Conservation (phyloP, 805 yeast genomes). For the Lipomyces sp. region DNA sequence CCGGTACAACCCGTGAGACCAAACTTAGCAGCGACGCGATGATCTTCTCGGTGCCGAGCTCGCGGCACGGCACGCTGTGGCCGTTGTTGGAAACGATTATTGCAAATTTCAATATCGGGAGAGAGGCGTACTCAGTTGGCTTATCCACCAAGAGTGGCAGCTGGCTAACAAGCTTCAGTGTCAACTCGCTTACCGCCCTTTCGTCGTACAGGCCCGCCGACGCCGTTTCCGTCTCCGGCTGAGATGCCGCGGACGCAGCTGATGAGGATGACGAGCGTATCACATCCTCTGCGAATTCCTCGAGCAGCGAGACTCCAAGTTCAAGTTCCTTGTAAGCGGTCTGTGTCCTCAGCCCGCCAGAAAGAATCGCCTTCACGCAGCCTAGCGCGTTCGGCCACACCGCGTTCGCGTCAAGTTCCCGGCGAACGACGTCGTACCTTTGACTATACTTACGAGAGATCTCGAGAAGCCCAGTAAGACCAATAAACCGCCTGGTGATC, state of each 20-base stretch:
- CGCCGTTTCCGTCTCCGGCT: too few relatives aligned
- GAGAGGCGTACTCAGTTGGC: not conserved
- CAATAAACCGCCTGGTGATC: slow-evolving; percentile 13
- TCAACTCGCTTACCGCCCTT: not conserved
- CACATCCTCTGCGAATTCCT: slow-evolving; percentile 5
- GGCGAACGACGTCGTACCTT: not conserved
- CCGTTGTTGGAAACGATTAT: slow-evolving; percentile 12
- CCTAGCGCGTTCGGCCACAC: not conserved
- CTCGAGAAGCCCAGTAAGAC: slow-evolving; percentile 10
- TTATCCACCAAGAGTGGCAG: slow-evolving; percentile 4
- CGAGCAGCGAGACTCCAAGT: slow-evolving; percentile 11
- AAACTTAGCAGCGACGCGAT: not conserved
- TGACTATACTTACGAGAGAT: slow-evolving; percentile 3
- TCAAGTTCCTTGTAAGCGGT: slow-evolving; percentile 7
- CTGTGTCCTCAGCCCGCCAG: not conserved
- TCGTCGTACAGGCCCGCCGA: too few relatives aligned
- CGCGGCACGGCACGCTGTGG: not conserved
- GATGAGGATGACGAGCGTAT: not conserved
- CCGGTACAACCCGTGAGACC: not conserved
- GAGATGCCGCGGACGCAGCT: not conserved
- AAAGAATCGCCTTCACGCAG: not conserved
- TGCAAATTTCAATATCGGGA: slow-evolving; percentile 12
- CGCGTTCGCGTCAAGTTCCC: not conserved
- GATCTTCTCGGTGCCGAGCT: not conserved
- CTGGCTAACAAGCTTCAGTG: not conserved